A percentile compares a stretch with the other conserved stretches of the same genome.
These are phyloP conservation scores for Bipolaris oryzae DNA, from an alignment of 2,329 filamentous ascomycete genomes.

Conservation along the genomic window DNA sequence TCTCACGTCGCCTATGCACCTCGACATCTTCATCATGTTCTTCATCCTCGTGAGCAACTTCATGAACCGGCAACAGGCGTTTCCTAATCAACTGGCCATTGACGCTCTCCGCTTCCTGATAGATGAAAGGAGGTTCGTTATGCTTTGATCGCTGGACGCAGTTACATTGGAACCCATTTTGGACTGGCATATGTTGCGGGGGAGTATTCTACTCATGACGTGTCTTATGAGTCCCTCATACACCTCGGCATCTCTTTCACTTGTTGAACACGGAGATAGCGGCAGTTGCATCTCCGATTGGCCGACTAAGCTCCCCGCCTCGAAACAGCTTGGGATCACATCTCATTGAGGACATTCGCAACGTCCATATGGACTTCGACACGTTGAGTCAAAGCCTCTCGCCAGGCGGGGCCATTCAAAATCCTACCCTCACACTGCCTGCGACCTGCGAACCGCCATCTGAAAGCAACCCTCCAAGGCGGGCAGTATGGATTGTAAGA, in stretches of 20 bases:
- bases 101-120: conserved; percentile 37
- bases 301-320: conserved; percentile 31
- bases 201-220: not conserved
- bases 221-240: not conserved
- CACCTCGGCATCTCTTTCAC: conserved; percentile 8
- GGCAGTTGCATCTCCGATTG: conserved; percentile 39
- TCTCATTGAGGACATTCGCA: conserved; percentile 14
- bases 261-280: conserved; percentile 19
- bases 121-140: conserved; percentile 34
- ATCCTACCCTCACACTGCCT: conserved; percentile 67
- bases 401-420: conserved; percentile 41
- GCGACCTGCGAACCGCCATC: conserved; percentile 85
- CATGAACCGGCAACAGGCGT: conserved; percentile 41
- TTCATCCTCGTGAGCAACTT: conserved; percentile 47
- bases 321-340: conserved; percentile 22
- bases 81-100: conserved; percentile 34
- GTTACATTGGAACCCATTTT: not conserved
- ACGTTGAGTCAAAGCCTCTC: conserved; percentile 46
- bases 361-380: conserved; percentile 43
- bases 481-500: conserved; percentile 85
- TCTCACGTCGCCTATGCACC: conserved; percentile 36
- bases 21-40: conserved; percentile 43
- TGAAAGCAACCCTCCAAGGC: conserved; percentile 70
- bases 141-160: conserved; percentile 22
- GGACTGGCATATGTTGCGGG: not conserved